A percentile compares a stretch with the other conserved stretches of the same genome.
These are phyloP conservation scores for Piper longum DNA, from an alignment of 164 flowering plant genomes.

Conservation along the genomic window DNA sequence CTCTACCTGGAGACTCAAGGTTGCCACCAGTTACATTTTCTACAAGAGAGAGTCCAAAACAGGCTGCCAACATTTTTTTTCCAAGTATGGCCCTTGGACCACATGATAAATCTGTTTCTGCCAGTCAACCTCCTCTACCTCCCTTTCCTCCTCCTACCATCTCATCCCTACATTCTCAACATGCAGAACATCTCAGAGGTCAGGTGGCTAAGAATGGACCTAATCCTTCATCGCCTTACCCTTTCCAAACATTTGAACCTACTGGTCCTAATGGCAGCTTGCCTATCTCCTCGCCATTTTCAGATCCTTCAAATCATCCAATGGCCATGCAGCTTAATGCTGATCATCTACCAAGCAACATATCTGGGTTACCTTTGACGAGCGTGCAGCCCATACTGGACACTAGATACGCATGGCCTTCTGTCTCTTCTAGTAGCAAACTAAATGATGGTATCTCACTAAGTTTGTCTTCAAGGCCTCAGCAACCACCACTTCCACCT, in stretches of 20 bases:
- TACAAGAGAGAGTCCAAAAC: conserved; percentile 31
- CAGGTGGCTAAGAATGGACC: conserved; percentile 42
- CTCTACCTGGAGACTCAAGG: conserved; percentile 41
- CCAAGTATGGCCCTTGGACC: conserved; percentile 39
- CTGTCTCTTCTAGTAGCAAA: conserved; percentile 26
- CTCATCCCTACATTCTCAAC: conserved; percentile 33
- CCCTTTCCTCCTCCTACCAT: conserved; percentile 72
- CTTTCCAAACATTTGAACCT: conserved; percentile 25
- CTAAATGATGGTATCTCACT: conserved; percentile 19
- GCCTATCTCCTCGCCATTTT: conserved; percentile 5
- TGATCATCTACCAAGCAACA: conserved; percentile 31
- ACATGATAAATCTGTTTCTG: conserved; percentile 43
- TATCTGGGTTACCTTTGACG: conserved; percentile 17
- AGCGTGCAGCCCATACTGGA: conserved; percentile 30
- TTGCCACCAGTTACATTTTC: conserved; percentile 24
- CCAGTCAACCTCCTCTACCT: conserved; percentile 78
- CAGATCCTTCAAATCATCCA: conserved; percentile 10
- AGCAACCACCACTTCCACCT: conserved; percentile 78
- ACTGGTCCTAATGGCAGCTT: conserved; percentile 10
- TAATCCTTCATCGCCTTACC: conserved; percentile 29
- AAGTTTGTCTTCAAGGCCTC: conserved; percentile 46
- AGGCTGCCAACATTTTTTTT: conserved; percentile 13
- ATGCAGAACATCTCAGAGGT: conserved; percentile 24
- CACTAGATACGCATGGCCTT: conserved; percentile 31
- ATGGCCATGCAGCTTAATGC: conserved; percentile 37